These are phyloP conservation scores for Gnaphalium uliginosum DNA, from an alignment of 129 eudicot genomes.

Conservation along the genomic window DNA sequence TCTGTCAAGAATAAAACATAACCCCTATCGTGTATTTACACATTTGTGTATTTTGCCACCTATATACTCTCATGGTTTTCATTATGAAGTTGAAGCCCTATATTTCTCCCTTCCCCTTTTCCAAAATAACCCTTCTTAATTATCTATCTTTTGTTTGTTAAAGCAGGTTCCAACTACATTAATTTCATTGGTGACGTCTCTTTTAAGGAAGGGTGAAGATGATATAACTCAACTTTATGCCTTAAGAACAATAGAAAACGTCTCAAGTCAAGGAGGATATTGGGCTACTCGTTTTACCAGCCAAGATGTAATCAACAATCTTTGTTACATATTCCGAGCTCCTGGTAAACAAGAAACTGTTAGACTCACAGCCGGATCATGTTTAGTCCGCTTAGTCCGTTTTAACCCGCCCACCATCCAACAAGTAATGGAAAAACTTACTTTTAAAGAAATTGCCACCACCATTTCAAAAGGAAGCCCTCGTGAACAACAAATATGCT, in stretches of 20 bases:
- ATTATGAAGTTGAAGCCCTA: neutral
- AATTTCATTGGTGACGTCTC: conserved; percentile 71
- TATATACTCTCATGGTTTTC: neutral
- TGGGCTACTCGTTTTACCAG: conserved; percentile 92
- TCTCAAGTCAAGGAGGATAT: conserved; percentile 90
- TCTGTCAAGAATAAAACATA: neutral
- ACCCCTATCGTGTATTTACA: neutral
- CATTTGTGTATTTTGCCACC: neutral
- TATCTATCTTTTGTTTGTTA: neutral
- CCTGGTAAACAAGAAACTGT: conserved; percentile 82
- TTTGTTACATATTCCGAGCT: conserved; percentile 80
- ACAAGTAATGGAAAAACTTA: conserved; percentile 73
- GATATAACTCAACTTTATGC: conserved; percentile 92
- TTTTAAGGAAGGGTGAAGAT: conserved; percentile 90
- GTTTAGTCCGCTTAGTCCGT: conserved; percentile 80
- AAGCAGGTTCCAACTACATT: conserved; percentile 77
- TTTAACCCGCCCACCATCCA: conserved; percentile 77
- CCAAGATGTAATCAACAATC: conserved; percentile 78
- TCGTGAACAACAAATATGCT: conserved; percentile 93
- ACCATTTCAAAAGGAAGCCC: conserved; percentile 73
- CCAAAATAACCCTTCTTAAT: neutral
- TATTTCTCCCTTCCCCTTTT: neutral
- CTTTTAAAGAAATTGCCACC: conserved; percentile 68
- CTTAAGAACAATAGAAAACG: conserved; percentile 87
- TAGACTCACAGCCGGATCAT: conserved; percentile 90